Conservation (phyloP, 768 basidiomycete species). For the Boletus sp. region DNA sequence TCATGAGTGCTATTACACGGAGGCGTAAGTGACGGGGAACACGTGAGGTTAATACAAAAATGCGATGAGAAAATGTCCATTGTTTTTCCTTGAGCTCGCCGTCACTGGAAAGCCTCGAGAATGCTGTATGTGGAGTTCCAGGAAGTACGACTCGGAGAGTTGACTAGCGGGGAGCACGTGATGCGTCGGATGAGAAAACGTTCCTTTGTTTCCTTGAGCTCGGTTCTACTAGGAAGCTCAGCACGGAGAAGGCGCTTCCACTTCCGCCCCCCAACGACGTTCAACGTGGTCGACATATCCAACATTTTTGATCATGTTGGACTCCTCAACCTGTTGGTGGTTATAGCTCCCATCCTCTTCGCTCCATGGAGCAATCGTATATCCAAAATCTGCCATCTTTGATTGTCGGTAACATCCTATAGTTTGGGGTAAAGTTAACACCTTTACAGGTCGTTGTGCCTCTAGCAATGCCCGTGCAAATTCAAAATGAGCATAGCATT, state of each 20-base stretch:
- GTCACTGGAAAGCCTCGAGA: no score
- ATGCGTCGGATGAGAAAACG: no score
- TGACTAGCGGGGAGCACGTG: no score
- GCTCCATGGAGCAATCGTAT: slow-evolving; percentile 15
- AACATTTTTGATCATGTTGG: slow-evolving; percentile 33
- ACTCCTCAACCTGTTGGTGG: slow-evolving; percentile 26
- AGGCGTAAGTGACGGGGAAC: background rate
- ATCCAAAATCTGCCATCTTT: slow-evolving; percentile 16
- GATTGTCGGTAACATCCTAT: background rate
- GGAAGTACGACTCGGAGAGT: no score
- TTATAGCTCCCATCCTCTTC: slow-evolving; percentile 22
- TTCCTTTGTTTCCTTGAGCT: slow-evolving; percentile 18
- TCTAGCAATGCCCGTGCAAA: slow-evolving; percentile 11
- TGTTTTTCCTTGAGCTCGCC: no score
- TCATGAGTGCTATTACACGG: background rate
- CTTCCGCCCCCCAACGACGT: slow-evolving; percentile 26
- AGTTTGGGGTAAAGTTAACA: background rate
- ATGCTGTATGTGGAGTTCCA: no score
- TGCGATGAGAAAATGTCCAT: background rate
- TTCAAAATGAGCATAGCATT: slow-evolving; percentile 15
- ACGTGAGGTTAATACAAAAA: background rate
- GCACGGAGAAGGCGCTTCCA: no score
- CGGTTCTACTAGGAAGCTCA: no score
- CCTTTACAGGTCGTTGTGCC: slow-evolving; percentile 20
- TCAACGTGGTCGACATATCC: slow-evolving; percentile 34